A percentile compares a stretch with the other conserved stretches of the same genome.
Conservation (phyloP, 2,329 filamentous ascomycete species). For the Aschersonia sp. region DNA sequence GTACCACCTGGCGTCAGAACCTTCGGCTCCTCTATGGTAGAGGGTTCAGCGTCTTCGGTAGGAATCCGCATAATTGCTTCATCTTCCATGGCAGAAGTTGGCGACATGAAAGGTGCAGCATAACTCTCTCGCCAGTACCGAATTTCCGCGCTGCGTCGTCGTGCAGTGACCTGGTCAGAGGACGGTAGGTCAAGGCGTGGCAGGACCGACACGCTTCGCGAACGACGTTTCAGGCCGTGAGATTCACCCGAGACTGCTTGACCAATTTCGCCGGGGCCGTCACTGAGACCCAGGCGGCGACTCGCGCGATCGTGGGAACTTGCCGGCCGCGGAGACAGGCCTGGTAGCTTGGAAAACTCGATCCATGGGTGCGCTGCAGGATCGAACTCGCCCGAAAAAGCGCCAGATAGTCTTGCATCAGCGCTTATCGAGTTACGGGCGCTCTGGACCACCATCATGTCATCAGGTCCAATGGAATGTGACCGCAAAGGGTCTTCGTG, state of each 20-base stretch:
- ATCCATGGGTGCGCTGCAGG: slow-evolving; percentile 7
- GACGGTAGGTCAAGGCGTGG: slow-evolving; percentile 19
- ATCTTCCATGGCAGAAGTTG: slow-evolving; percentile 31
- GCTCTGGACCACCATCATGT: slow-evolving; percentile 37
- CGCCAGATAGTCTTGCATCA: slow-evolving; percentile 22
- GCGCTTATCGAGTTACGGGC: slow-evolving; percentile 37
- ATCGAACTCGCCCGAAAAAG: background rate
- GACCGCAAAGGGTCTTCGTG: slow-evolving; percentile 46
- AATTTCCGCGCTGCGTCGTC: slow-evolving; percentile 48
- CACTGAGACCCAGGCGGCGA: slow-evolving; percentile 17
- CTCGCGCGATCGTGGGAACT: slow-evolving; percentile 38
- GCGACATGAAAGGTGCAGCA: slow-evolving; percentile 34
- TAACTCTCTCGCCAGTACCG: slow-evolving; percentile 50
- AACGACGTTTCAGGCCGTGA: slow-evolving; percentile 35
- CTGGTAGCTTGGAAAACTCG: slow-evolving; percentile 29
- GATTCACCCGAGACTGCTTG: slow-evolving; percentile 45
- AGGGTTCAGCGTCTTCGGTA: slow-evolving; percentile 7
- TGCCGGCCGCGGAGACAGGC: slow-evolving; percentile 46
- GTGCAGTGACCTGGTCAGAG: slow-evolving; percentile 13
- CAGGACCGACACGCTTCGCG: slow-evolving; percentile 43
- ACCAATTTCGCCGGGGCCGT: slow-evolving; percentile 42
- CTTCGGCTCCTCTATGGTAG: background rate
- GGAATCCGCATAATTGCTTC: slow-evolving; percentile 16
- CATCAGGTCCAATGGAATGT: slow-evolving; percentile 43
- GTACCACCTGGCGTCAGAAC: background rate